Evolutionary conservation across 176 grass and related monocot genomes (phyloP), one percentile per base, ranked within the genome.

Genomic region (Musa beccarii): DNA sequence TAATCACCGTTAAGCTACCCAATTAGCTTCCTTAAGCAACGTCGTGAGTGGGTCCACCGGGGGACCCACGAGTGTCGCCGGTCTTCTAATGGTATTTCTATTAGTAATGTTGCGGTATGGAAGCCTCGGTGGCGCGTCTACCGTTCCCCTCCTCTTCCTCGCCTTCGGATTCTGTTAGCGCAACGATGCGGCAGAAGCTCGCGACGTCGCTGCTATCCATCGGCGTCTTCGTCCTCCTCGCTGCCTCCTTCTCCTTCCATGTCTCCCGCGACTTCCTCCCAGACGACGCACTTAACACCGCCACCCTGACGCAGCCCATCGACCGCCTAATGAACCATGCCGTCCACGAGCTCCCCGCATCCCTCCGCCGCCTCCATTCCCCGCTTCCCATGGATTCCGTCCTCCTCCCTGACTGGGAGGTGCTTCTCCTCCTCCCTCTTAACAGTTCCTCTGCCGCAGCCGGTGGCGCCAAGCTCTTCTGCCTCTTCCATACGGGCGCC

Each of bases 401-500:
- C 24, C 88, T 95, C 66, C 68, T 95, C 2, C 85, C 78, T 8
- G 92, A 88, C 77, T 90, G 85, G 92, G 83, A 95, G 76, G 80
- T 84, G 61, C 69, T 88, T 25, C 49, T 90, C 62, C 61, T 94
- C 66, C 83, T 71, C 77, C 86, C 74, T 72, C 56, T 17, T 28
- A 61, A 63, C 28, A 7, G 54, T 78, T 68, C 26, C 11, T 10
- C 68, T 6, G 0, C 1, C 9, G 4, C 4, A 53, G 51, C 20
- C 76, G 1, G 16, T 66, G 54, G 65, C 61, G 56, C 69, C 43
- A 9, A 15, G 1, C 20, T 77, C 56, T 86, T 80, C 9, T 94
- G 91, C 78, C 59, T 19, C 49, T 94, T 94, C 72, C 80, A 23
- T 0, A 53, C 74, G 59, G 72, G 68, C 4, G 84, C 81, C 3